Evolutionary conservation across 768 basidiomycete genomes (phyloP), one percentile per base, ranked within the genome.

Genomic region (Pisolithus sp.): DNA sequence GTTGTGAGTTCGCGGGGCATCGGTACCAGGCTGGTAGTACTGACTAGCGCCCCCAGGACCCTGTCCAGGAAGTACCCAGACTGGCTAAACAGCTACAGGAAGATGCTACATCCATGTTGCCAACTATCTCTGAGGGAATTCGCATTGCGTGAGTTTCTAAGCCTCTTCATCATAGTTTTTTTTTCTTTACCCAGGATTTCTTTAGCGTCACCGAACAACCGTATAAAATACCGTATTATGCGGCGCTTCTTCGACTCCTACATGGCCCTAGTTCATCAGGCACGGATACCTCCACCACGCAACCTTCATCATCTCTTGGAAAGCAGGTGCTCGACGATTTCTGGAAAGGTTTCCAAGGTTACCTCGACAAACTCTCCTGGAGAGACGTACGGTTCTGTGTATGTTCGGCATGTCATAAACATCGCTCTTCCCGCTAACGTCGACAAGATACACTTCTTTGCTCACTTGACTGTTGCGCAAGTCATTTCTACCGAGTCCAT

Each of bases 181-280:
- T 49, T 48, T 20, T 47, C 13, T 17, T 47, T 49, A 51, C 48
- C 67, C 44, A 56, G 41, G 18, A 3, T 12, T 12, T 42, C 5
- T 34, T 18, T 62, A 93, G 90, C 46, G 82, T 91, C 48, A 91
- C 86, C 1, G 91, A 97, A 69, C 88, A 96, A 60, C 93, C 94
- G 0, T 93, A 83, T 75, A 99, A 98, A 74, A 87, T 90, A 34
- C 86, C 92, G 0, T 88, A 83, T 63, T 93, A 93, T 68, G 90
- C 90, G 12, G 81, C 89, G 10, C 70, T 97, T 17, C 75, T 96
- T 45, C 78, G 84, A 20, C 69, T 83, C 37, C 72, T 97, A 37
- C 77, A 82, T 59, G 77, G 81, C 59, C 73, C 67, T 36, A 52
- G 59, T 10, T 55, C 61, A 17, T 59, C 68, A 37, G 78, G 75